Conservation (phyloP, 2,329 filamentous ascomycete species). For the Phialemonium atrogriseum region DNA sequence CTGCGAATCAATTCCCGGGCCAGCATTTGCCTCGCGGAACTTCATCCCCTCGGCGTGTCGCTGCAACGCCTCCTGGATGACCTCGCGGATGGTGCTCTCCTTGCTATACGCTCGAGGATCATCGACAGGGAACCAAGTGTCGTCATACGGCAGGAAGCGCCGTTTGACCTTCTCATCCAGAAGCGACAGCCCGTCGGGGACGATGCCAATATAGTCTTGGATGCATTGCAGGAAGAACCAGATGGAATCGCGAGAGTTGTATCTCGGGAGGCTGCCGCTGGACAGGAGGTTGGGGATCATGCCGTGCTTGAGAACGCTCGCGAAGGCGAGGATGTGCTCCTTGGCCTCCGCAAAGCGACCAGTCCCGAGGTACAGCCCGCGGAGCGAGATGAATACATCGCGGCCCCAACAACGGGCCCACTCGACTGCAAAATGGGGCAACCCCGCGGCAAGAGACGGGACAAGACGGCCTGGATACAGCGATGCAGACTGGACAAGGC, state of each 20-base stretch:
- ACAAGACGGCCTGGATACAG: constrained; percentile 80
- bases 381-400: constrained; percentile 92
- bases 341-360: constrained; percentile 81
- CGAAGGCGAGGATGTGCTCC: constrained; percentile 92
- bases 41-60: constrained; percentile 84
- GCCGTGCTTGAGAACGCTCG: constrained; percentile 92
- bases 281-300: constrained; percentile 95
- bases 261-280: constrained; percentile 76
- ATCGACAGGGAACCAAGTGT: constrained; percentile 81
- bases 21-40: constrained; percentile 92
- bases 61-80: constrained; percentile 90
- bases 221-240: constrained; percentile 98
- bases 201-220: constrained; percentile 82
- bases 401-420: constrained; percentile 98
- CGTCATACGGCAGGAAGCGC: constrained; percentile 89
- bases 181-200: constrained; percentile 65
- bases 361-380: constrained; percentile 85
- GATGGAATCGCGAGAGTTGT: constrained; percentile 92
- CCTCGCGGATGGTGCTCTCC: constrained; percentile 74
- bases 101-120: constrained; percentile 80
- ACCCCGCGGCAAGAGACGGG: constrained; percentile 79
- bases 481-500: constrained; percentile 81
- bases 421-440: constrained; percentile 87
- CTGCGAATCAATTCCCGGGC: constrained; percentile 77
- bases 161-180: constrained; percentile 71